A percentile compares a stretch with the other conserved stretches of the same genome.
phyloP scores from a whole-genome alignment of 106 monocot species.

The Dactylorhiza incarnata region DNA sequence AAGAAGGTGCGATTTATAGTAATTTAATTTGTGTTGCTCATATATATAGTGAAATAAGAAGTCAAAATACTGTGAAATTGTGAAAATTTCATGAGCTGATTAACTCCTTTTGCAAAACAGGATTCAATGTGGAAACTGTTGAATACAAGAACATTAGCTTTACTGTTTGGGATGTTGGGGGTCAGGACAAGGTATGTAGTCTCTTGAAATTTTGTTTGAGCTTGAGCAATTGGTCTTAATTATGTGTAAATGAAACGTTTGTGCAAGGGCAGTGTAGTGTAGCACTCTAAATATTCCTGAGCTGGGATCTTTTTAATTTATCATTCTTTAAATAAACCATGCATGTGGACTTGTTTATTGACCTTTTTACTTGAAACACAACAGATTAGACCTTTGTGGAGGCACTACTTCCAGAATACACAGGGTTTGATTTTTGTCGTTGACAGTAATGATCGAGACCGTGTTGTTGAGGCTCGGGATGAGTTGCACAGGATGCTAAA shows the following conservation, averaged over 20 bases:
- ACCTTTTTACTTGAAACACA: background rate
- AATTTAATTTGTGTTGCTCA: background rate
- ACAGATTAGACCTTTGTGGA: conserved; percentile 24
- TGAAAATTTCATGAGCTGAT: background rate
- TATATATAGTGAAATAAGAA: background rate
- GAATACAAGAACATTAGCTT: conserved; percentile 29
- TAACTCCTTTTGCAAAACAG: background rate
- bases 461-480: conserved; percentile 26
- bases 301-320: background rate
- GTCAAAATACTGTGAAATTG: background rate
- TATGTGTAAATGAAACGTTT: background rate
- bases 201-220: background rate
- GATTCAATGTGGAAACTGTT: conserved; percentile 25
- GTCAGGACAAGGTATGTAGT: conserved; percentile 24
- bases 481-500: conserved; percentile 23
- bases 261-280: background rate
- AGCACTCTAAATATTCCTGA: background rate
- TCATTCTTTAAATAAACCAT: background rate
- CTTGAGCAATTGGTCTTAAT: background rate
- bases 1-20: background rate
- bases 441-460: conserved; percentile 29
- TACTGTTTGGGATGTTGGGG: conserved; percentile 27
- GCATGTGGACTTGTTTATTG: background rate
- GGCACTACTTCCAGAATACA: conserved; percentile 24
- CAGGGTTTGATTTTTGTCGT: conserved; percentile 27